Conservation (phyloP, 73 alveolate genomes). For the Paramecium biaurelia region DNA sequence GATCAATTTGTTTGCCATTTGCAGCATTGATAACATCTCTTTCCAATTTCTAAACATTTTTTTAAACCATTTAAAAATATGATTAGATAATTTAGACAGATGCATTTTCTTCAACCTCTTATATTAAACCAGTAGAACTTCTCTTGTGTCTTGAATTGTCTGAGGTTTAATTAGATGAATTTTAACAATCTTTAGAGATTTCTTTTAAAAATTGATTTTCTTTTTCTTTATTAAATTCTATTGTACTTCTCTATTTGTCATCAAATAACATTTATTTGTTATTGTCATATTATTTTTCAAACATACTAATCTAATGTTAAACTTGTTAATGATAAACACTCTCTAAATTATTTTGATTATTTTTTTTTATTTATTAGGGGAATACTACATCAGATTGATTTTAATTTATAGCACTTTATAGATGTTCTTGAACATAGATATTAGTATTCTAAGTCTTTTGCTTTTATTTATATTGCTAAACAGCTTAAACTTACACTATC, state of each 20-base stretch:
- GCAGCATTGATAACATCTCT: background rate
- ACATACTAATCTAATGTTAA: background rate
- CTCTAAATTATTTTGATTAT: background rate
- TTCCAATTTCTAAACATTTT: constrained; percentile 27
- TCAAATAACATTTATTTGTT: background rate
- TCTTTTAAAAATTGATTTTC: constrained; percentile 30
- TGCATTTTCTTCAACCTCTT: background rate
- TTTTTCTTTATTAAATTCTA: background rate
- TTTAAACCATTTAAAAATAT: constrained; percentile 35
- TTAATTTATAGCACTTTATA: background rate
- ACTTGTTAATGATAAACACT: background rate
- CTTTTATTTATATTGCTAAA: background rate
- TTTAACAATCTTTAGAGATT: background rate
- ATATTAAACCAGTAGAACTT: constrained; percentile 8
- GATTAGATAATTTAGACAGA: background rate
- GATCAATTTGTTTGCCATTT: constrained; percentile 27
- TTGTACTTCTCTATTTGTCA: background rate
- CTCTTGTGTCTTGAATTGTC: constrained; percentile 21
- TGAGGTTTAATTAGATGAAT: background rate
- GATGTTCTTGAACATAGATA: background rate
- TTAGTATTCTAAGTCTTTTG: background rate
- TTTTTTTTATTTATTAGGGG: background rate
- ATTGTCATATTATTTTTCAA: background rate
- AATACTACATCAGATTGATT: background rate
- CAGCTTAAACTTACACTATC: background rate